Evolutionary conservation across 1,139 yeast species (phyloP), one percentile per base, ranked within the genome.

Genomic region (Lodderomyces margitis): DNA sequence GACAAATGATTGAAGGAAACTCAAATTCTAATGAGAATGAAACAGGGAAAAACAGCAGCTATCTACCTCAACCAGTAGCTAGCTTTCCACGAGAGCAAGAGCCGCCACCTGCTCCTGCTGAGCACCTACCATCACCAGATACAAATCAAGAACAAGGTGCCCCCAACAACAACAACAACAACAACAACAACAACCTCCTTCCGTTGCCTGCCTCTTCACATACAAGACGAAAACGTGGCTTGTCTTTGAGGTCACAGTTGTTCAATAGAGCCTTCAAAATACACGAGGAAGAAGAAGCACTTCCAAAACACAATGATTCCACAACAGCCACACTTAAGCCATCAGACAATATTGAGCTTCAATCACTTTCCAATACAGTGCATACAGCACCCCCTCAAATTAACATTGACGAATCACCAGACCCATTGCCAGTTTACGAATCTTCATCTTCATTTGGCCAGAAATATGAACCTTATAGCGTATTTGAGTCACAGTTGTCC

Each of bases 211-310:
- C 12, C 14, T 9, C 32, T 16, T 15, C 55, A 11, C 45, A 47
- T 21, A 56, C 64, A 17, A 61, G 76, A 38, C 68, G 92, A 48
- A 80, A 78, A 48, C 67, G 95, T 56, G 91, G 94, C 0, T 79
- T 83, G 46, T 83, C 92, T 3, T 64, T 87, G 42, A 71, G 95
- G 51, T 75, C 89, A 0, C 94, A 85, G 61, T 69, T 86, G 48
- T 79, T 86, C 63, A 81, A 77, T 58, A 81, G 77, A 48, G 61
- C 68, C 8, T 50, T 68, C n/a, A 51, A 55, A 27, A 51, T 49
- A 16, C 50, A 42, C 31, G 38, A 16, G 17, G 40, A 43, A 8
- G 44, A 33, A 31, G 34, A 21, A 19, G 15, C 20, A 15, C 34
- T 25, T 2, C 21, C 24, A 16, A 34, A 16, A 5, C 10, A 17